Evolutionary conservation across 345 rosid species (phyloP), one percentile per base, ranked within the genome.

Genomic region (Gossypium arboreum): DNA sequence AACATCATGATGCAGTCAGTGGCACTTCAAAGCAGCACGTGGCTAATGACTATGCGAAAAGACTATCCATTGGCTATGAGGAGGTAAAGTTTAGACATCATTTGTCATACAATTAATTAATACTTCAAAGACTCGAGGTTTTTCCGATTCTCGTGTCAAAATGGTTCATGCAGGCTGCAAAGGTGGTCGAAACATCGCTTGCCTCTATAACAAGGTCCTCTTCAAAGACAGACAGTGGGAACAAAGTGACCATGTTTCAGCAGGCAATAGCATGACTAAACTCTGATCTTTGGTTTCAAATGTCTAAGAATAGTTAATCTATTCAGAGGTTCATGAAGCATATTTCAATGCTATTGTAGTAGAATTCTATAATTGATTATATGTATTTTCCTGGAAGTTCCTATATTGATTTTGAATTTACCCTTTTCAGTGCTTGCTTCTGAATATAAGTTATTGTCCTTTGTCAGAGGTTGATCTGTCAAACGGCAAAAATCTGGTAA

Each of bases 21-120:
- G 90, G 90, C 43, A 87, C 88, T 9, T 75, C 69, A 16, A 83
- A 83, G 84, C 86, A 87, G 74, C 90, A 87, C 39, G 90, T 87
- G 43, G 88, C 90, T 29, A 2, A 78, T 76, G 90, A 87, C 77
- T 87, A 87, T 76, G 86, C 85, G 27, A 83, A 81, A 77, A 79
- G 90, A 17, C 61, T 82, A 56, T 68, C 84, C 71, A 87, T 81
- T 60, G 90, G 90, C 72, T 85, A 83, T 9, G 56, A 45, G 22
- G 77, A 87, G 90, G 90, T 87, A 27, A 24, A 63, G 61, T 77
- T 61, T 47, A 52, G 58, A 12, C 24, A 25, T 70, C 25, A 15
- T 12, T 20, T 5, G 48, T 43, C 71, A 39, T 50, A 60, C 29
- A 57, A 34, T 69, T 12, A 62, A 34, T 69, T 12, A 55, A 44